Evolutionary conservation across 805 yeast species (phyloP).

Genomic region (Yamadazyma ubonensis): DNA sequence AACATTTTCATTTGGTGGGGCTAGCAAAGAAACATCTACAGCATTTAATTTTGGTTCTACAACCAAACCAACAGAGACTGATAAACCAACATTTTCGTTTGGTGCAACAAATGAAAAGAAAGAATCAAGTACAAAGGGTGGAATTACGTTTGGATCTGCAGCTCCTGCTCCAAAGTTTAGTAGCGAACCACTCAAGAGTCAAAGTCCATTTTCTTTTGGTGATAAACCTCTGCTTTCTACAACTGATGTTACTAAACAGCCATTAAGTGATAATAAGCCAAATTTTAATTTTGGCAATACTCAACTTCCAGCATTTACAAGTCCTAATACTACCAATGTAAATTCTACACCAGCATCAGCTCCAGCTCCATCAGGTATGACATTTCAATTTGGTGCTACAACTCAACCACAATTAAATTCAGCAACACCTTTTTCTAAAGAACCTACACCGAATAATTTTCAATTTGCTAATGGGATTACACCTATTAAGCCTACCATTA

Average conservation of each 20-base stretch:
- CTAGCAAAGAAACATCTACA: slow-evolving; percentile 5
- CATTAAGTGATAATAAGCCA: slow-evolving; percentile 10
- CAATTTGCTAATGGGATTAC: slow-evolving; percentile 15
- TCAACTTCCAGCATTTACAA: slow-evolving; percentile 14
- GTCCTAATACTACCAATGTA: slow-evolving; percentile 10
- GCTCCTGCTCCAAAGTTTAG: slow-evolving; percentile 3
- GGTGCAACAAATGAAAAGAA: slow-evolving; percentile 3
- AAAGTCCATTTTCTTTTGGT: slow-evolving; percentile 4
- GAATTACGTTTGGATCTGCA: too few species aligned
- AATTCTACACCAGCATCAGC: background rate
- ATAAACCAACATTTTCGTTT: slow-evolving; percentile 5
- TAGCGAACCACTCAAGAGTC: slow-evolving; percentile 3
- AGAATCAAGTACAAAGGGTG: too few species aligned
- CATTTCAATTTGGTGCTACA: slow-evolving; percentile 24
- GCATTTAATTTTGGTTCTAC: slow-evolving; percentile 14
- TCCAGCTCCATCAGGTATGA: slow-evolving; percentile 1
- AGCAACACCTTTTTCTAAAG: slow-evolving; percentile 16
- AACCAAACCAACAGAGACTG: background rate
- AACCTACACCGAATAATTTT: slow-evolving; percentile 8
- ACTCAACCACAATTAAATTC: slow-evolving; percentile 29
- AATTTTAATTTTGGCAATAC: slow-evolving; percentile 15
- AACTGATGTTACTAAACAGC: background rate
- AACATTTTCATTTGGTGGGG: background rate
- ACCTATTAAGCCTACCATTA: slow-evolving; percentile 12
- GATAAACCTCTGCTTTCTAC: background rate